These are phyloP conservation scores for Aquilaria sinensis DNA, from an alignment of 345 rosid genomes.

Conservation along the genomic window DNA sequence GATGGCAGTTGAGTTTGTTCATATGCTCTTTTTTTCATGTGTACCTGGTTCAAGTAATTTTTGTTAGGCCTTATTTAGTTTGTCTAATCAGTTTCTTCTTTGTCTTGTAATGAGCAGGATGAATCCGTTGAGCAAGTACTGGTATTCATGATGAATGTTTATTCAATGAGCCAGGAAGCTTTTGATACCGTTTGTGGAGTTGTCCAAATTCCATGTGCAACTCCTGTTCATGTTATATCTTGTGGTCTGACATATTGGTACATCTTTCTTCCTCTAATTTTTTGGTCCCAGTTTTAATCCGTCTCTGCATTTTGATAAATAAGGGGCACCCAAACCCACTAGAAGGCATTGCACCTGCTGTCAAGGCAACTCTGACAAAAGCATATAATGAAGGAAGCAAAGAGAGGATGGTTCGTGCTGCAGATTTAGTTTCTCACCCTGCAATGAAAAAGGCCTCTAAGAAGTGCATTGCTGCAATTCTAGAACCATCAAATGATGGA, in stretches of 20 bases:
- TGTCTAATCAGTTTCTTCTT: background rate
- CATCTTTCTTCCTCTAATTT: background rate
- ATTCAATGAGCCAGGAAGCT: slow-evolving; percentile 91
- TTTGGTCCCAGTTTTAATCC: background rate
- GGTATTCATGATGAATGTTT: slow-evolving; percentile 79
- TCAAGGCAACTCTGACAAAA: slow-evolving; percentile 85
- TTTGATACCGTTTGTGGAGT: slow-evolving; percentile 65
- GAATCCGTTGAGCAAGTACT: slow-evolving; percentile 85
- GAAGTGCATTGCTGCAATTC: slow-evolving; percentile 72
- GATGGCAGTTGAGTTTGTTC: no score
- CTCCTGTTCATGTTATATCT: background rate
- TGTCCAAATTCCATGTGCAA: slow-evolving; percentile 75
- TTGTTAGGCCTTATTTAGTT: no score
- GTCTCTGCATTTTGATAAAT: slow-evolving; percentile 11
- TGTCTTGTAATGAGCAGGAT: slow-evolving; percentile 41
- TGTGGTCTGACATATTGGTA: background rate
- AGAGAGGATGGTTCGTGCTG: slow-evolving; percentile 71
- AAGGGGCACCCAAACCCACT: slow-evolving; percentile 80
- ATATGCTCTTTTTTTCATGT: no score
- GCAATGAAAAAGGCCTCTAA: slow-evolving; percentile 75
- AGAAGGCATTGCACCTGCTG: slow-evolving; percentile 77
- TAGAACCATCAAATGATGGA: slow-evolving; percentile 64
- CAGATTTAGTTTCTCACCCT: slow-evolving; percentile 81
- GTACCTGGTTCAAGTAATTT: no score
- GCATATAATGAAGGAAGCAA: slow-evolving; percentile 74